Percentiles rank a stretch among this genome's conserved stretches.
phyloP scores from a whole-genome alignment of 441 rosid genomes.

The Codiaeum variegatum region DNA sequence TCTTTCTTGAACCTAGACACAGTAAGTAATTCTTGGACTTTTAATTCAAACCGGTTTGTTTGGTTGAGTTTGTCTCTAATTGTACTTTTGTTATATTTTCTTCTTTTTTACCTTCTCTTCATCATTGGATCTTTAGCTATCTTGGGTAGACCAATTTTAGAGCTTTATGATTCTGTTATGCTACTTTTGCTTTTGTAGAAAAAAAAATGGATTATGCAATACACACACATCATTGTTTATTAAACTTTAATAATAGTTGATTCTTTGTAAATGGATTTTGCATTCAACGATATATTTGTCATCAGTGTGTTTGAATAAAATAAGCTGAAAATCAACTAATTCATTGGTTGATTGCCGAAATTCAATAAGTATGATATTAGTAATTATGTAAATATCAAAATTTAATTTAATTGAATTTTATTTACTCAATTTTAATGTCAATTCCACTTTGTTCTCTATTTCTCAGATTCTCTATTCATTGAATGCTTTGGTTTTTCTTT shows the following conservation, averaged over 20 bases:
- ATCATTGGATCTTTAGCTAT: background rate
- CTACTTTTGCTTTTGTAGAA: background rate
- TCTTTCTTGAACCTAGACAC: background rate
- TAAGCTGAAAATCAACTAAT: background rate
- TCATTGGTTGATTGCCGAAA: too few species aligned
- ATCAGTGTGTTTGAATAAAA: background rate
- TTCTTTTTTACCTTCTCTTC: background rate
- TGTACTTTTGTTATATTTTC: background rate
- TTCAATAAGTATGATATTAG: too few species aligned
- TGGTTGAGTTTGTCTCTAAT: background rate
- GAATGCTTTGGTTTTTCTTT: too few species aligned
- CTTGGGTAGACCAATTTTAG: background rate
- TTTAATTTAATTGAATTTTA: too few species aligned
- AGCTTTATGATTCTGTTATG: background rate
- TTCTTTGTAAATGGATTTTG: background rate
- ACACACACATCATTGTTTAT: background rate
- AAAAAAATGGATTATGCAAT: background rate
- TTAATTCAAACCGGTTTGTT: background rate
- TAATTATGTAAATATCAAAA: too few species aligned
- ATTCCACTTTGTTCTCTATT: too few species aligned
- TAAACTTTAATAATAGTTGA: background rate
- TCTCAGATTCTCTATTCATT: too few species aligned
- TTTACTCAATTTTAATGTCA: too few species aligned
- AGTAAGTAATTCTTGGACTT: background rate
- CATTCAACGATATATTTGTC: background rate